A percentile compares a stretch with the other conserved stretches of the same genome.
These are phyloP conservation scores for Oenanthe sinensis DNA, from an alignment of 129 eudicot species.

Conservation along the genomic window DNA sequence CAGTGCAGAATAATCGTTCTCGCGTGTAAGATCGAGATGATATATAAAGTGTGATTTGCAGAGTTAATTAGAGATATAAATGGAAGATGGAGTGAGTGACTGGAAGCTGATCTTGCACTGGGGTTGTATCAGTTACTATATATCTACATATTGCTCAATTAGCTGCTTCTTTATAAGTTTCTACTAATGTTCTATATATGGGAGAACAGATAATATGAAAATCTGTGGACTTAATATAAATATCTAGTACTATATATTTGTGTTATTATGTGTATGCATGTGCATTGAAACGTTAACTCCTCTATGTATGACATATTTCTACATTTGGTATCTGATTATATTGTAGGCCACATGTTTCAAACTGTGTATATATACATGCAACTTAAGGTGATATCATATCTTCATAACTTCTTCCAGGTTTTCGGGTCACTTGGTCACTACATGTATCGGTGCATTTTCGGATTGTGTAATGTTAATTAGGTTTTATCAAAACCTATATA, in stretches of 20 bases:
- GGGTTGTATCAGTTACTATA: slow-evolving; percentile 7
- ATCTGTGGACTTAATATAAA: neutral
- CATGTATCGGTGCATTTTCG: neutral
- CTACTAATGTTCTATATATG: slow-evolving; percentile 6
- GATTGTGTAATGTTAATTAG: neutral
- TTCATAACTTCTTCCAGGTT: slow-evolving; percentile 2
- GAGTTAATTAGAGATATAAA: slow-evolving; percentile 28
- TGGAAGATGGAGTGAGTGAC: slow-evolving; percentile 14
- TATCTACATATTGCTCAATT: slow-evolving; percentile 2
- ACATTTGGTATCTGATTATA: neutral
- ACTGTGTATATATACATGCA: neutral
- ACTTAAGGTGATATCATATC: neutral
- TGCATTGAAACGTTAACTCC: slow-evolving; percentile 5
- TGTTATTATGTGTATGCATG: neutral
- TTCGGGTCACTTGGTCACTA: neutral
- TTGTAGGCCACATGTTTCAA: neutral
- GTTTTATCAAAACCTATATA: neutral
- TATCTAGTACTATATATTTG: neutral
- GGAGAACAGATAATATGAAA: neutral
- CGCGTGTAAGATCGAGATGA: no score
- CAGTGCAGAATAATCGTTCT: no score
- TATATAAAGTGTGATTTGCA: slow-evolving; percentile 13
- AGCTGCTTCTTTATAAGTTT: slow-evolving; percentile 14
- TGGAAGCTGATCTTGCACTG: slow-evolving; percentile 4
- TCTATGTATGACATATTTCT: neutral